Evolutionary conservation across 2,329 filamentous ascomycete genomes (phyloP).

Genomic region (Macrophomina phaseolina): DNA sequence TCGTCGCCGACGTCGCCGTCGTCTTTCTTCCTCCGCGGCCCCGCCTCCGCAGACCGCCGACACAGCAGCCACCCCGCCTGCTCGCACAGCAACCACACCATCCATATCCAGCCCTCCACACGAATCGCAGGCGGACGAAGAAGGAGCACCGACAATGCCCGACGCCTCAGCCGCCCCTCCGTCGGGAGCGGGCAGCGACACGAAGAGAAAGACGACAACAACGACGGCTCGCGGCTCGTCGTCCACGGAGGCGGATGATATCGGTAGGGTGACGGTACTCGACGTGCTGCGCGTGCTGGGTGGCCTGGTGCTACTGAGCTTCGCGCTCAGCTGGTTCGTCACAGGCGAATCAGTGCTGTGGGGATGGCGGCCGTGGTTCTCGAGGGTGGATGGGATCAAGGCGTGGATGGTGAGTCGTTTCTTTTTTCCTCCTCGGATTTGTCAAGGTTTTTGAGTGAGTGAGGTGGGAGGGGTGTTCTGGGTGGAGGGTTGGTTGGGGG

Average conservation of each 20-base stretch:
- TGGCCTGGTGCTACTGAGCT: conserved; percentile 70
- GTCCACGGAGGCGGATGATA: conserved; percentile 19
- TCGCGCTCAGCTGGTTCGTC: conserved; percentile 76
- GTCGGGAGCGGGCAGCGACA: background rate
- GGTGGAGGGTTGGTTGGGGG: background rate
- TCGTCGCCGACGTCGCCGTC: too few species aligned
- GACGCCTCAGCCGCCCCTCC: background rate
- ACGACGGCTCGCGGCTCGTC: background rate
- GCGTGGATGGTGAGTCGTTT: conserved; percentile 36
- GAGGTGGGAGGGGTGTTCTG: background rate
- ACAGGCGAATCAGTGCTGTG: conserved; percentile 64
- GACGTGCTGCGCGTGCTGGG: conserved; percentile 73
- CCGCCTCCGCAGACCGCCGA: too few species aligned
- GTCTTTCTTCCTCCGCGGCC: too few species aligned
- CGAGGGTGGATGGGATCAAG: conserved; percentile 43
- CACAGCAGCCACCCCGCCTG: too few species aligned
- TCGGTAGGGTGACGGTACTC: conserved; percentile 52
- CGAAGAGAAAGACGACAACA: conserved; percentile 14
- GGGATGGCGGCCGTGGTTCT: conserved; percentile 48
- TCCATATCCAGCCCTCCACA: too few species aligned
- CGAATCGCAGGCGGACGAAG: too few species aligned
- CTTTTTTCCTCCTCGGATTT: background rate
- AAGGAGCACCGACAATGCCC: background rate
- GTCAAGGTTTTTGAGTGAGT: background rate
- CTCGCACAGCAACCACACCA: too few species aligned